phyloP scores from a whole-genome alignment of 2,329 filamentous ascomycete species.

The Pseudogymnoascus sp. region DNA sequence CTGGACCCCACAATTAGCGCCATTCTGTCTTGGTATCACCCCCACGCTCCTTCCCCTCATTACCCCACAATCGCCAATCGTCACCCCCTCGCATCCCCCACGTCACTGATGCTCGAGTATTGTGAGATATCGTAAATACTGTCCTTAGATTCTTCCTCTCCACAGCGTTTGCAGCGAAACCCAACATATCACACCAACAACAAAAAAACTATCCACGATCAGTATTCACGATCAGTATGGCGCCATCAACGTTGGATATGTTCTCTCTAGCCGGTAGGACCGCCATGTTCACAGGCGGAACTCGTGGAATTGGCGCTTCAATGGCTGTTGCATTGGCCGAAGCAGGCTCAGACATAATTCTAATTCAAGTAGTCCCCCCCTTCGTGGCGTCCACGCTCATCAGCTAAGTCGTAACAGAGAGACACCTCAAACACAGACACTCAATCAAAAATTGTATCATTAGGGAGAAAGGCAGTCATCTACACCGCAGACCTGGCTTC shows the following conservation, averaged over 20 bases:
- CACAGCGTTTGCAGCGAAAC: too few species aligned
- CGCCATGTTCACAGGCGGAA: constrained; percentile 23
- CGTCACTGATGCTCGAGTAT: too few species aligned
- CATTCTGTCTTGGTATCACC: too few species aligned
- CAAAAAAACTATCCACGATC: too few species aligned
- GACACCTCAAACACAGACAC: constrained; percentile 32
- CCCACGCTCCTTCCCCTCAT: too few species aligned
- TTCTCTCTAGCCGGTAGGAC: constrained; percentile 24
- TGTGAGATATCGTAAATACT: too few species aligned
- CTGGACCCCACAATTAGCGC: too few species aligned
- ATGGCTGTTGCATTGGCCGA: constrained; percentile 22
- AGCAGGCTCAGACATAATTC: constrained; percentile 24
- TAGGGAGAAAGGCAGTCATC: constrained; percentile 56
- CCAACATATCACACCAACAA: too few species aligned
- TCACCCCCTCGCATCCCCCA: too few species aligned
- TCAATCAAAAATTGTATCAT: constrained; percentile 49
- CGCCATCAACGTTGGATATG: constrained; percentile 5
- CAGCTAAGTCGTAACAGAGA: background rate
- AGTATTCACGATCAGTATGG: background rate
- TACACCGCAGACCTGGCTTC: constrained; percentile 60
- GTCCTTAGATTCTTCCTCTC: too few species aligned
- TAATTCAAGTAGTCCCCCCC: constrained; percentile 19
- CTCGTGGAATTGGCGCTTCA: constrained; percentile 22
- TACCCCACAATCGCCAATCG: too few species aligned
- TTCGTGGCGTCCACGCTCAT: too few species aligned